Base-by-base conservation (phyloP, 306 rosid species). In the Sindora glabra region DNA sequence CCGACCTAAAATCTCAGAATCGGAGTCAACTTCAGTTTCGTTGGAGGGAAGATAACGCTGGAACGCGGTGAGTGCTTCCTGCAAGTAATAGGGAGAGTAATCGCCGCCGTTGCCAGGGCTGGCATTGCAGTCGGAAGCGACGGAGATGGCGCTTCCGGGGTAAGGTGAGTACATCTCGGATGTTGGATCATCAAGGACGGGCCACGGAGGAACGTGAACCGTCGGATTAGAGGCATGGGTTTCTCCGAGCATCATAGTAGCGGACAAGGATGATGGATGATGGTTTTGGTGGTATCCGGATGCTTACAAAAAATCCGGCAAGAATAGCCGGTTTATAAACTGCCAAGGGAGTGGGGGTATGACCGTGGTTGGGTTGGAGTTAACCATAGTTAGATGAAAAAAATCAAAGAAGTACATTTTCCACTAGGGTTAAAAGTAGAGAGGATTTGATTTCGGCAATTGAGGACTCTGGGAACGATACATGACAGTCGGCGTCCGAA, bases 171-270 rank as follows among this genome's bases (percentile, higher is more conserved):
- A 74, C 15, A 81, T 58, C 33, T 87, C 94, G 0, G 41, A 59
- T 59, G 79, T 69, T 8, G 74, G 85, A 66, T 89, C 95, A 0
- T 83, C 96, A 1, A 70, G 56, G 11, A 68, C 45, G 6, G 65
- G 49, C 90, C 95, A 86, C 0, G 96, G 94, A 10, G 94, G 95
- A 0, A 86, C 81, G 24, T 78, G 89, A 0, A 89, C 66, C 62
- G 90, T 79, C n/a, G 90, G 94, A 69, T 79, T 79, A 0, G 81
- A 34, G 10, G 80, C 86, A 60, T 65, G 96, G 17, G 76, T 81
- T 47, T 88, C 95, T 7, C 99, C 85, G 46, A 89, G 73, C 83
- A 94, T 84, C 97, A 89, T 86, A 3, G 39, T 56, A 1, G 48
- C 24, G n/a, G n/a, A n/a, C n/a, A n/a, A n/a, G n/a, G n/a, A n/a